These are phyloP conservation scores for Colletotrichum cuscutae DNA, from an alignment of 2,329 filamentous ascomycete genomes.

Conservation along the genomic window DNA sequence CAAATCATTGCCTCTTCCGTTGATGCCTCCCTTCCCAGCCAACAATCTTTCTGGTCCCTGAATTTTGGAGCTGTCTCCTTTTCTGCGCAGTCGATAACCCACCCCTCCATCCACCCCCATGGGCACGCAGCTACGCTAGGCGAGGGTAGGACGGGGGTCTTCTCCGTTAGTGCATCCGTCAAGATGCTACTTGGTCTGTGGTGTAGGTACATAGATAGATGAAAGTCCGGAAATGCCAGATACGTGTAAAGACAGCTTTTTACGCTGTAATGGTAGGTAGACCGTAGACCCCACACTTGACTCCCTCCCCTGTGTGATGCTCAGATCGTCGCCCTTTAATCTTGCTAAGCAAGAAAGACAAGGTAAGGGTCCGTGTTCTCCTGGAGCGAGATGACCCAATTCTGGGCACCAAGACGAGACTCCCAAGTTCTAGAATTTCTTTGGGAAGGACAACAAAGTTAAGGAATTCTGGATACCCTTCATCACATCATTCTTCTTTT, in stretches of 20 bases:
- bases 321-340: slow-evolving; percentile 9
- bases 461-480: not conserved
- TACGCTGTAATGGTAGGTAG: not conserved
- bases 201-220: not conserved
- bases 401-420: not conserved
- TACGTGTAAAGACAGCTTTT: not conserved
- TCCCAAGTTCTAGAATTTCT: not conserved
- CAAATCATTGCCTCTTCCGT: not conserved
- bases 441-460: not conserved
- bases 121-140: not conserved
- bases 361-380: not conserved
- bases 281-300: not conserved
- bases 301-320: slow-evolving; percentile 3
- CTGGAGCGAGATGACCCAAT: not conserved
- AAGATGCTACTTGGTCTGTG: not conserved
- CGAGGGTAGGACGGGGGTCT: not conserved
- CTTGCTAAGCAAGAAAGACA: not conserved
- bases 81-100: not conserved
- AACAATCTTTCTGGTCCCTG: not conserved
- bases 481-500: not conserved
- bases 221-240: not conserved
- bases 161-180: not conserved
- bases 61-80: not conserved
- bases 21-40: not conserved
- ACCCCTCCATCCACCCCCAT: not conserved